phyloP scores from a whole-genome alignment of 768 basidiomycete genomes.

The Amanita pseudoporphyria region DNA sequence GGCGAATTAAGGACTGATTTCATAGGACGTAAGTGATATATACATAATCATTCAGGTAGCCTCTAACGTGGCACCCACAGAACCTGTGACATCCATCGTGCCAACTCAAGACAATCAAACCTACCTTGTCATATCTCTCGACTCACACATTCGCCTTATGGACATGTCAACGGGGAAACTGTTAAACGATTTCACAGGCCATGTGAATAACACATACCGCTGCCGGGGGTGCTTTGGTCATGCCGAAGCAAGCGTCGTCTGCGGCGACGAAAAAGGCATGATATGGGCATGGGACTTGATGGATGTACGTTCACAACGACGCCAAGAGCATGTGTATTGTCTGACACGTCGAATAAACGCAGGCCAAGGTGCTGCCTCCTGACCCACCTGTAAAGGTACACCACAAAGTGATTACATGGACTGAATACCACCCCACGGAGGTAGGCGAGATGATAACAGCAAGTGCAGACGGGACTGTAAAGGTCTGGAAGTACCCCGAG shows the following conservation, averaged over 20 bases:
- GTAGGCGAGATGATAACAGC: constrained; percentile 80
- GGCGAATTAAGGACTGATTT: constrained; percentile 86
- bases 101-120: constrained; percentile 76
- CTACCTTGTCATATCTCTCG: constrained; percentile 73
- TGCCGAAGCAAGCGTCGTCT: constrained; percentile 71
- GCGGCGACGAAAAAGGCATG: constrained; percentile 84
- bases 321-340: constrained; percentile 3
- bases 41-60: background rate
- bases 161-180: constrained; percentile 75
- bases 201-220: constrained; percentile 65
- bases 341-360: constrained; percentile 7
- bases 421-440: constrained; percentile 80
- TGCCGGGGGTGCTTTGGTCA: constrained; percentile 77
- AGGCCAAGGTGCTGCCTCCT: constrained; percentile 66
- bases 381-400: constrained; percentile 75
- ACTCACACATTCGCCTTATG: constrained; percentile 79
- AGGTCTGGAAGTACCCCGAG: constrained; percentile 66
- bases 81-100: constrained; percentile 78
- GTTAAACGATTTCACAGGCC: constrained; percentile 79
- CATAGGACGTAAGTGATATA: constrained; percentile 64
- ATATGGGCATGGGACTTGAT: constrained; percentile 94
- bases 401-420: constrained; percentile 82
- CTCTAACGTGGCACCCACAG: constrained; percentile 28
- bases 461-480: constrained; percentile 85
- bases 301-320: constrained; percentile 41